Percentiles rank a stretch among this genome's conserved stretches.
Evolutionary conservation across 2,329 filamentous ascomycete species (phyloP).

Genomic region (Monilinia laxa): DNA sequence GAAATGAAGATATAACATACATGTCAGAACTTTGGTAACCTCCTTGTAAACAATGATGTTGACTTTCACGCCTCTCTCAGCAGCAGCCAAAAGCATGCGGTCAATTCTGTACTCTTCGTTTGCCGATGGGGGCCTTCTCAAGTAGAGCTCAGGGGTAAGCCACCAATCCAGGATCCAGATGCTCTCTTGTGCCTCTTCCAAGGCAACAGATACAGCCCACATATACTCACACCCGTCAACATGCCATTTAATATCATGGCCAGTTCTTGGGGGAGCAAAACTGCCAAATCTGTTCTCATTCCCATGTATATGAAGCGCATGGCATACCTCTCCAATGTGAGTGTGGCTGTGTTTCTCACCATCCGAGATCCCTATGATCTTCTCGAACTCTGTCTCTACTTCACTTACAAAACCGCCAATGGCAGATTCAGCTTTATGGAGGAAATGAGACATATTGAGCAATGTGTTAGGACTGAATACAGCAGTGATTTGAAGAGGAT

Average conservation of each 20-base stretch:
- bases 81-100: conserved; percentile 76
- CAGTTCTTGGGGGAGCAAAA: conserved; percentile 71
- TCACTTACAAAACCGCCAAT: conserved; percentile 29
- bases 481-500: background rate
- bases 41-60: conserved; percentile 93
- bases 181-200: conserved; percentile 73
- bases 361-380: conserved; percentile 38
- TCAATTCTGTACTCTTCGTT: conserved; percentile 85
- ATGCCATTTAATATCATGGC: conserved; percentile 80
- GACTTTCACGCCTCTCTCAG: conserved; percentile 78
- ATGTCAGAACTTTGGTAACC: conserved; percentile 74
- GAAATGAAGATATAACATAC: conserved; percentile 54
- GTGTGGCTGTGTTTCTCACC: conserved; percentile 47
- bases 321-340: conserved; percentile 45
- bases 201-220: conserved; percentile 76
- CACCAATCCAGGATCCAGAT: conserved; percentile 86
- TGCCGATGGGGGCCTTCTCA: conserved; percentile 75
- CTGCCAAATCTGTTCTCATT: conserved; percentile 57
- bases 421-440: conserved; percentile 27
- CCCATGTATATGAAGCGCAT: conserved; percentile 45
- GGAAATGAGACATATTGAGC: conserved; percentile 30
- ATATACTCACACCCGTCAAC: conserved; percentile 84
- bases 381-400: conserved; percentile 27
- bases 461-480: background rate
- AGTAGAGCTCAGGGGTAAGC: conserved; percentile 80